Percentiles rank a stretch among this genome's conserved stretches.
Conservation (phyloP, 495 filamentous ascomycete genomes). For the Antarctomyces pellizariae region DNA sequence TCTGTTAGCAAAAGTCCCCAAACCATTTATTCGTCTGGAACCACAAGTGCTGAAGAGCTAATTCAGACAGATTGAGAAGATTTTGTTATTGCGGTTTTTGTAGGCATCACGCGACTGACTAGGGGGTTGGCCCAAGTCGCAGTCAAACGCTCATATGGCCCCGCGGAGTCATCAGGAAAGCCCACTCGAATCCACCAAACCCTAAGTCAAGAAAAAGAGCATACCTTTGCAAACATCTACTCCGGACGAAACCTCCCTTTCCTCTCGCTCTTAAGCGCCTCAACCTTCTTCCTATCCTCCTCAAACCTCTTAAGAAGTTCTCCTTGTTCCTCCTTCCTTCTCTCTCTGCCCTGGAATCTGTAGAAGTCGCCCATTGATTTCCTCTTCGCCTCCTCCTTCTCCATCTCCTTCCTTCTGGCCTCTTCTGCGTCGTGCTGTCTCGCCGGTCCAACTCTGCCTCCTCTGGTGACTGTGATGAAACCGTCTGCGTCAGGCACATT, state of each 20-base stretch:
- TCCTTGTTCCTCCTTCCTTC: constrained; percentile 57
- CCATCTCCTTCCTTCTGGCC: constrained; percentile 47
- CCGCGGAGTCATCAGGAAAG: constrained; percentile 13
- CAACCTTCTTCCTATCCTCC: constrained; percentile 36
- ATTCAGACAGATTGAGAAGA: constrained; percentile 15
- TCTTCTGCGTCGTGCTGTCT: constrained; percentile 50
- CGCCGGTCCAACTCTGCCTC: constrained; percentile 42
- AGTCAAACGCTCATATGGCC: constrained; percentile 11
- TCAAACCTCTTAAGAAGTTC: constrained; percentile 43
- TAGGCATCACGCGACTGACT: constrained; percentile 7
- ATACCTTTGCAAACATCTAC: constrained; percentile 12
- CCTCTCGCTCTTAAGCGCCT: constrained; percentile 31
- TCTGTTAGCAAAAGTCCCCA: too few species aligned
- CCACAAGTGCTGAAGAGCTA: too few species aligned
- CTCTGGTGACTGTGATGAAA: constrained; percentile 75
- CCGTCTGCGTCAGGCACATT: constrained; percentile 82
- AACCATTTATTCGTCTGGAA: too few species aligned
- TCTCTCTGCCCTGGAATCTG: constrained; percentile 77
- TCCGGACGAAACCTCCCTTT: constrained; percentile 33
- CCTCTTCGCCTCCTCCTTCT: constrained; percentile 40
- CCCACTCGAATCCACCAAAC: background rate
- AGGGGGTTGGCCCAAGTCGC: constrained; percentile 6
- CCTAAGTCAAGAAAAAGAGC: background rate
- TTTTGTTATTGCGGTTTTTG: constrained; percentile 16
- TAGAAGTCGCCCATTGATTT: constrained; percentile 62